phyloP scores from a whole-genome alignment of 2,329 filamentous ascomycete genomes.

The Monosporascus sp. region DNA sequence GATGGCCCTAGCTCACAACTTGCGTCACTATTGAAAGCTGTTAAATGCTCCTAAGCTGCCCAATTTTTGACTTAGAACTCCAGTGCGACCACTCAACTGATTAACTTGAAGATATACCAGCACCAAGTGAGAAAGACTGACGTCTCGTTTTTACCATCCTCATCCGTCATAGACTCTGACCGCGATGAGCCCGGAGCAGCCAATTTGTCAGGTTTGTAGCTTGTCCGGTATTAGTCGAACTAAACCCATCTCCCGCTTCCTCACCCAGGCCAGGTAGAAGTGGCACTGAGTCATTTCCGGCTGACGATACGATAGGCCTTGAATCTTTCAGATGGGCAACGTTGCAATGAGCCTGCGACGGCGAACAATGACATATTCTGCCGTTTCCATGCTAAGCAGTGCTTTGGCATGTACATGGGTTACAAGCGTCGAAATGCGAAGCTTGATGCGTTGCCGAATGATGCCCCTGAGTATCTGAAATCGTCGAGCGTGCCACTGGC shows the following conservation, averaged over 20 bases:
- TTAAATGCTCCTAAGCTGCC: no score
- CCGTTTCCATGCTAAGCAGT: constrained; percentile 34
- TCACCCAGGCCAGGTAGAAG: no score
- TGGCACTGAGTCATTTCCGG: background rate
- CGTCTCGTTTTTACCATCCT: no score
- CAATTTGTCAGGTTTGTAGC: background rate
- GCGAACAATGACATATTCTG: constrained; percentile 37
- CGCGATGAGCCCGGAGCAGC: background rate
- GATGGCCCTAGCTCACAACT: background rate
- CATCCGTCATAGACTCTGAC: background rate
- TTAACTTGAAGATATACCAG: no score
- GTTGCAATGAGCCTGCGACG: constrained; percentile 29
- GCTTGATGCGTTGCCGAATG: constrained; percentile 31
- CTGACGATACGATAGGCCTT: constrained; percentile 14
- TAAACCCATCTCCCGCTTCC: no score
- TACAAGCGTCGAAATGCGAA: constrained; percentile 42
- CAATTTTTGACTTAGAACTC: no score
- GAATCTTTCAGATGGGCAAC: constrained; percentile 30
- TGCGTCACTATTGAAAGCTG: no score
- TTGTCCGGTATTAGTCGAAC: no score
- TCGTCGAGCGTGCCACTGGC: constrained; percentile 28
- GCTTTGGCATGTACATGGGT: constrained; percentile 39
- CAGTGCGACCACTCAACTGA: no score
- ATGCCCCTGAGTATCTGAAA: constrained; percentile 32
- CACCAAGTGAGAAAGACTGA: no score